Conservation (phyloP, 805 yeast genomes). For the Brettanomyces bruxellensis region DNA sequence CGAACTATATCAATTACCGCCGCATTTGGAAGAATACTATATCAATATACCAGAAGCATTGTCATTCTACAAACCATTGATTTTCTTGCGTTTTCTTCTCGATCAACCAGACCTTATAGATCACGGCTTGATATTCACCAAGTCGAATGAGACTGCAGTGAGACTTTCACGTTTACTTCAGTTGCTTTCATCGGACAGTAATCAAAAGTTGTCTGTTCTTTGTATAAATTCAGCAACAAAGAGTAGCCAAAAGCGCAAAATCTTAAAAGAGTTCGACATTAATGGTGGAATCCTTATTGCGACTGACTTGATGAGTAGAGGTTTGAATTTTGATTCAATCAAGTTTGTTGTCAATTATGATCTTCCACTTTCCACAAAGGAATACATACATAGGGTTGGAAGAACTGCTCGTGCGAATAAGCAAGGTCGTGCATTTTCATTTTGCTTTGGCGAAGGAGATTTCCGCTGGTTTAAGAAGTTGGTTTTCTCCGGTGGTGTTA, state of each 20-base stretch:
- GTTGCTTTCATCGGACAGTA: constrained; percentile 25
- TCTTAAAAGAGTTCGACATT: constrained; percentile 49
- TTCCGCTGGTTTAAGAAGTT: constrained; percentile 48
- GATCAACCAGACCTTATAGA: constrained; percentile 20
- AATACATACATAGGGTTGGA: constrained; percentile 93
- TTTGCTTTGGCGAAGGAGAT: constrained; percentile 76
- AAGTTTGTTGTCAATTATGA: constrained; percentile 83
- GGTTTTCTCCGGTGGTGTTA: constrained; percentile 37
- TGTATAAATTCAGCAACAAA: constrained; percentile 55
- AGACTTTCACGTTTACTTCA: constrained; percentile 58
- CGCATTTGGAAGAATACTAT: constrained; percentile 29
- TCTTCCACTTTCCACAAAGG: constrained; percentile 78
- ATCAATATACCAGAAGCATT: constrained; percentile 23
- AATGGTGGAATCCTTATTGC: constrained; percentile 49
- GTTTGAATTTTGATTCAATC: constrained; percentile 70
- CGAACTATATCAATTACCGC: constrained; percentile 57
- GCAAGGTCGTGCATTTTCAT: constrained; percentile 62
- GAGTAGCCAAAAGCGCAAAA: constrained; percentile 41
- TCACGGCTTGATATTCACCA: constrained; percentile 54
- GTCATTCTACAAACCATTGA: constrained; percentile 59
- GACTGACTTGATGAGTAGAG: constrained; percentile 94
- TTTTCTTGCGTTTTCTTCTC: constrained; percentile 47
- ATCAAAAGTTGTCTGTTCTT: constrained; percentile 20
- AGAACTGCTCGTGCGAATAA: constrained; percentile 93
- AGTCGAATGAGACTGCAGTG: constrained; percentile 81